Evolutionary conservation across 345 rosid genomes (phyloP), one percentile per base, ranked within the genome.

Genomic region (Cardamine chenopodiifolia): DNA sequence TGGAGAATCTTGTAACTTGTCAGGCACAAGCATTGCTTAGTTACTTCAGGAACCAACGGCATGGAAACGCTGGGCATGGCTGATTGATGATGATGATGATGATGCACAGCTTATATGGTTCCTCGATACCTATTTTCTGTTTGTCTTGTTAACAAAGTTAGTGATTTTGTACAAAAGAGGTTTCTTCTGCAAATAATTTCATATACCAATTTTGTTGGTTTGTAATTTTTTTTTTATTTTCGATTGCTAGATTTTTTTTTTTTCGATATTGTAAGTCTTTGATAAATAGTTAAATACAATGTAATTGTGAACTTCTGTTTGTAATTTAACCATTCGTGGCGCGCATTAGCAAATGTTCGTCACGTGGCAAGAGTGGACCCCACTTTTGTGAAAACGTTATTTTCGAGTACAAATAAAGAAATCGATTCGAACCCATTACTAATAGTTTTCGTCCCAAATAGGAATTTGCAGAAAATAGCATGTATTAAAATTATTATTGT

Each of bases 21-120:
- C 91, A 95, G 99, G 98, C 99, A 28, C 97, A 89, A 79, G 78
- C 87, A 37, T 83, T 95, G 55, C 96, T 95, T 40, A 87, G 85
- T 80, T 80, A 60, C 83, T 92, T 92, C 84, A 84, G 90, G 75
- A 88, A 72, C 83, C 97, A 92, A 66, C 82, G 96, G 49, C 91
- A 87, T 73, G 93, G 87, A 65, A 86, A 73, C 67, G 79, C 85
- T 0, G 94, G 86, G 17, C 85, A 93, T 80, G 85, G 86, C 74
- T 91, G 85, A 92, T 64, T 3, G 50, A 34, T 39, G 49, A 44
- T 17, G 13, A 35, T 60, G 1, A 6, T 48, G 55, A 48, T 37
- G 61, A 60, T 67, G 69, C 66, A 69, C 35, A 69, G 68, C 39
- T 28, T 29, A 8, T 45, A 7, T 76, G 40, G 49, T 23, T 54